Evolutionary conservation across 2,329 filamentous ascomycete genomes (phyloP).

Genomic region (Cordyceps javanica): DNA sequence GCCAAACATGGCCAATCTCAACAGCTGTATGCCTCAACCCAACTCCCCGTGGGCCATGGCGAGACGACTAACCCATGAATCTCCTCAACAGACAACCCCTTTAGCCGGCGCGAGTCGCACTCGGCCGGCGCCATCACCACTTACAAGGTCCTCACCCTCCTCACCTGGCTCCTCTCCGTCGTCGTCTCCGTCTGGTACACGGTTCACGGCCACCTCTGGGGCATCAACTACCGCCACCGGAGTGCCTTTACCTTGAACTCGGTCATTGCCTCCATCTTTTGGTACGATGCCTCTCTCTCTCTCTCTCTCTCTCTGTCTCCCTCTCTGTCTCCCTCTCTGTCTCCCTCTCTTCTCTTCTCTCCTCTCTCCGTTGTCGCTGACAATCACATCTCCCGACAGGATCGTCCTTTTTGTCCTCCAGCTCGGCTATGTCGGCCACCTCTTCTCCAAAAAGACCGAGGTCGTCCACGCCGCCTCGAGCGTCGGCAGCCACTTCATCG

Average conservation of each 20-base stretch:
- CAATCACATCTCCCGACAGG: slow-evolving; percentile 38
- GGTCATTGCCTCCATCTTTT: slow-evolving; percentile 64
- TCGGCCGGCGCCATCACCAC: slow-evolving; percentile 53
- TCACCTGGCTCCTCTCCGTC: slow-evolving; percentile 70
- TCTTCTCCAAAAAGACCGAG: slow-evolving; percentile 62
- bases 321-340: not conserved
- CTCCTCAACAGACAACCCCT: slow-evolving; percentile 62
- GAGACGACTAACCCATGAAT: not conserved
- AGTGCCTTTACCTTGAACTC: slow-evolving; percentile 74
- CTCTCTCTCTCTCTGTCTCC: not conserved
- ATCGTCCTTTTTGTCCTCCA: slow-evolving; percentile 70
- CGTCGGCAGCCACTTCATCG: slow-evolving; percentile 77
- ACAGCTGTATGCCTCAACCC: slow-evolving; percentile 20
- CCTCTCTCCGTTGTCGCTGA: not conserved
- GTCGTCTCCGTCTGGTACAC: slow-evolving; percentile 70
- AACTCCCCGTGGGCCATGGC: not conserved
- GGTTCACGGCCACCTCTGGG: slow-evolving; percentile 64
- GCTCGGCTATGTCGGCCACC: slow-evolving; percentile 65
- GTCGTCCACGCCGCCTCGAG: slow-evolving; percentile 65
- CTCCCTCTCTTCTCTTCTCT: slow-evolving; percentile 7
- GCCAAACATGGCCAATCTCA: slow-evolving; percentile 25
- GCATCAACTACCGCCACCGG: slow-evolving; percentile 58
- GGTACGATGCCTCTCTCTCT: slow-evolving; percentile 46
- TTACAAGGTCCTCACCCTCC: slow-evolving; percentile 69
- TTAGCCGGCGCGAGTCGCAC: slow-evolving; percentile 63